Percentiles rank a stretch among this genome's conserved stretches.
These are phyloP conservation scores for Phytophthora nicotianae DNA, from an alignment of 352 stramenopile species.

Conservation along the genomic window DNA sequence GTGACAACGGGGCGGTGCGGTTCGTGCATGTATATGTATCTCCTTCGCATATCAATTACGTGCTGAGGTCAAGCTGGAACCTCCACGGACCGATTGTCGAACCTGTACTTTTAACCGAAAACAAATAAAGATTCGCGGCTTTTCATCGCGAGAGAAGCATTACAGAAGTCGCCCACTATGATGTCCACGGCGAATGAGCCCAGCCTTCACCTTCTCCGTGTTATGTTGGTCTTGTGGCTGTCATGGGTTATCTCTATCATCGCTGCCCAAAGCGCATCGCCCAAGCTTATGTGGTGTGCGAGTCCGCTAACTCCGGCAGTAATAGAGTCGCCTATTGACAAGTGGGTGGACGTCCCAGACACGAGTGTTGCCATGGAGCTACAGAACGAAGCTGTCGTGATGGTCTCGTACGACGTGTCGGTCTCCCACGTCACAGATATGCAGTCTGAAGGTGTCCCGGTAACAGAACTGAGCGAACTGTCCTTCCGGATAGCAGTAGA, in stretches of 20 bases:
- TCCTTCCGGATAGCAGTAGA: conserved; percentile 68
- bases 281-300: conserved; percentile 70
- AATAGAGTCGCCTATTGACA: conserved; percentile 35
- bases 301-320: conserved; percentile 54
- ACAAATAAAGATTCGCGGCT: conserved; percentile 25
- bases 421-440: conserved; percentile 48
- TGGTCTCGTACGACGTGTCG: conserved; percentile 75
- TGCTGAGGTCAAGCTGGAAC: background rate
- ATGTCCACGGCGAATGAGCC: conserved; percentile 3
- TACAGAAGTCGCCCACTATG: conserved; percentile 1
- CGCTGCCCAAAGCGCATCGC: conserved; percentile 23
- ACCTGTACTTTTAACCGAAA: background rate
- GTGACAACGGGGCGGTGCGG: background rate
- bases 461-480: conserved; percentile 53
- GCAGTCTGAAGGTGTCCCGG: conserved; percentile 13
- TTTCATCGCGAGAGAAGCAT: conserved; percentile 5
- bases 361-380: conserved; percentile 58
- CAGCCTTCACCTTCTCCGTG: background rate
- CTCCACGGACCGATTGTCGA: conserved; percentile 1
- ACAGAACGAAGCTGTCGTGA: conserved; percentile 57
- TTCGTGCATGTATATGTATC: background rate
- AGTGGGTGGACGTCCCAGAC: conserved; percentile 64
- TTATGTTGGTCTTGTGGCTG: conserved; percentile 7
- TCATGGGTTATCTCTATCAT: background rate
- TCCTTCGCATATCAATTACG: background rate